These are phyloP conservation scores for Teratosphaeria zuluensis DNA, from an alignment of 2,329 filamentous ascomycete species.

Conservation along the genomic window DNA sequence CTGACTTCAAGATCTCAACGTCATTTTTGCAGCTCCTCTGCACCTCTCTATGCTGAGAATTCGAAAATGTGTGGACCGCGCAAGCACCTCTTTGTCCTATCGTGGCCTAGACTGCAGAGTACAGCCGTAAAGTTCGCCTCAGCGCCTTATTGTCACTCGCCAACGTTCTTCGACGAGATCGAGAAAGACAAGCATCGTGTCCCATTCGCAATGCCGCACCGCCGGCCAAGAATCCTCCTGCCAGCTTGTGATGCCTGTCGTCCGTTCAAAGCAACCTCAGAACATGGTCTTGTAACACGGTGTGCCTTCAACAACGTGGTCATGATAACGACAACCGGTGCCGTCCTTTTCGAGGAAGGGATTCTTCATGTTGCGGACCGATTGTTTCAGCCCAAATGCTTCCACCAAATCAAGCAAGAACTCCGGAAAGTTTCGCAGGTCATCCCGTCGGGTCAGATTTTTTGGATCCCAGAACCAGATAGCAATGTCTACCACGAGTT, in stretches of 20 bases:
- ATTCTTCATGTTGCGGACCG: background rate
- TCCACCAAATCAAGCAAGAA: background rate
- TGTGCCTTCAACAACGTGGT: slow-evolving; percentile 1
- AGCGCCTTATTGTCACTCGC: no score
- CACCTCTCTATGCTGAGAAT: no score
- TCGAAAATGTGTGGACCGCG: no score
- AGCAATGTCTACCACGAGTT: background rate
- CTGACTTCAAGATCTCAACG: background rate
- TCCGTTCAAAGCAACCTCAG: background rate
- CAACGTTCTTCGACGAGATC: no score
- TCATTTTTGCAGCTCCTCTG: background rate
- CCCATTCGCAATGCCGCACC: no score
- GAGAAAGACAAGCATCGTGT: no score
- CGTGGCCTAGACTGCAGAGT: no score
- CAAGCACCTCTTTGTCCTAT: no score
- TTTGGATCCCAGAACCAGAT: background rate
- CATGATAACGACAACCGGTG: slow-evolving; percentile 1
- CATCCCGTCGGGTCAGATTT: background rate
- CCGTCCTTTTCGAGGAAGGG: background rate
- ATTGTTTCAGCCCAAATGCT: background rate
- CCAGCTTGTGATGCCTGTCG: background rate
- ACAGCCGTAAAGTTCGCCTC: no score
- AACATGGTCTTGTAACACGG: slow-evolving; percentile 1
- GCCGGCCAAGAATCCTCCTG: background rate
- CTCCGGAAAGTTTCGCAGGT: background rate